Evolutionary conservation across 2,329 filamentous ascomycete species (phyloP).

Genomic region (Fusarium sp.): DNA sequence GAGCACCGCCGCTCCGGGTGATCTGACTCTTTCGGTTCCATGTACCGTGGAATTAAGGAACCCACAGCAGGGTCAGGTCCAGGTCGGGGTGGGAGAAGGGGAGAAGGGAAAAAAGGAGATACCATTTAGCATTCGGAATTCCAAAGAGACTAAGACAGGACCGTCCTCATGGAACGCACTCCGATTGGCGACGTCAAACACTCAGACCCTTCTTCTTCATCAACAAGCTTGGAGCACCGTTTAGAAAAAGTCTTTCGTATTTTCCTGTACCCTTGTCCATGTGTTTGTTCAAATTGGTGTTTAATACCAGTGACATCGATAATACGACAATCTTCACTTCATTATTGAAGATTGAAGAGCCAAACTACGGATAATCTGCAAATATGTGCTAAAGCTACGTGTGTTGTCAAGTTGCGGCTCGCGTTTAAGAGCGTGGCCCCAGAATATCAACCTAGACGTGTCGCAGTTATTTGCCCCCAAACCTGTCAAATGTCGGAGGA

Average conservation of each 20-base stretch:
- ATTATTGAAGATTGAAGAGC: background rate
- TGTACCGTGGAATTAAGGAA: slow-evolving; percentile 16
- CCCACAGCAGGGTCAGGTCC: slow-evolving; percentile 7
- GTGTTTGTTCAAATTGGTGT: slow-evolving; percentile 17
- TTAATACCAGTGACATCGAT: slow-evolving; percentile 6
- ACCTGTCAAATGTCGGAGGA: slow-evolving; percentile 36
- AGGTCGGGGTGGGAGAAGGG: slow-evolving; percentile 11
- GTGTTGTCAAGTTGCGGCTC: slow-evolving; percentile 18
- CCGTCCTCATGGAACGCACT: slow-evolving; percentile 42
- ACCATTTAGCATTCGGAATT: slow-evolving; percentile 20
- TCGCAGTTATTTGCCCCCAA: slow-evolving; percentile 20
- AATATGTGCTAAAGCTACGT: background rate
- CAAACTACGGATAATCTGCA: no score
- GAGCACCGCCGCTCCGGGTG: slow-evolving; percentile 19
- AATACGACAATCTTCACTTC: background rate
- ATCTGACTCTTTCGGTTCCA: slow-evolving; percentile 36
- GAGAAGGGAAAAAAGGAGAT: slow-evolving; percentile 16
- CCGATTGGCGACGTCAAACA: slow-evolving; percentile 35
- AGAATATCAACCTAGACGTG: slow-evolving; percentile 22
- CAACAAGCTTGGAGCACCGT: slow-evolving; percentile 7
- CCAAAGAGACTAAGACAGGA: slow-evolving; percentile 37
- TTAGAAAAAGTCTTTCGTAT: slow-evolving; percentile 29
- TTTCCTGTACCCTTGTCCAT: slow-evolving; percentile 26
- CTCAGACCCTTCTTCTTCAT: slow-evolving; percentile 36
- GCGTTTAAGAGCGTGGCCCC: slow-evolving; percentile 13